Evolutionary conservation across 2,329 filamentous ascomycete genomes (phyloP).

Genomic region (Fusarium longipes): DNA sequence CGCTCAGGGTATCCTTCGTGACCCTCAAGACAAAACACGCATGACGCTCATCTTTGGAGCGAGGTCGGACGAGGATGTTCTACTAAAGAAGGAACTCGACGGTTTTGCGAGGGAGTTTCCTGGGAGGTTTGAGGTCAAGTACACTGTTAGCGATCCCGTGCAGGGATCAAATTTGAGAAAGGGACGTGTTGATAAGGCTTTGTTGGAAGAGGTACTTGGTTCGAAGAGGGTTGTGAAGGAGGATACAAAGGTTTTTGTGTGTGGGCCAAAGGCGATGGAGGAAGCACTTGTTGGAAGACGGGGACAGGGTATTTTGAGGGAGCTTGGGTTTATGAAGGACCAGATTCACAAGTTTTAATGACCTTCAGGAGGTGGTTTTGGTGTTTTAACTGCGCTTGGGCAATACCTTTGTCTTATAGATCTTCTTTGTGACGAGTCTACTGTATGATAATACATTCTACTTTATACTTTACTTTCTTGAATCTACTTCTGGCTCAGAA

Average conservation of each 20-base stretch:
- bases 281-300: conserved; percentile 62
- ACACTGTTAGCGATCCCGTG: conserved; percentile 64
- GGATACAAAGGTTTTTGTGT: conserved; percentile 72
- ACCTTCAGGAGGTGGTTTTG: fast-evolving
- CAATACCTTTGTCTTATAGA: not conserved
- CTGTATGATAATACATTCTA: no score
- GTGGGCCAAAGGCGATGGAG: conserved; percentile 76
- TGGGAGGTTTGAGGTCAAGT: conserved; percentile 66
- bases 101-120: conserved; percentile 63
- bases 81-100: conserved; percentile 67
- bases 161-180: conserved; percentile 58
- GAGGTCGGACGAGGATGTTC: conserved; percentile 71
- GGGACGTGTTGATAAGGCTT: conserved; percentile 67
- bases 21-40: conserved; percentile 70
- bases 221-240: conserved; percentile 49
- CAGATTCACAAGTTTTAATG: conserved; percentile 68
- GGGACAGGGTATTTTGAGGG: conserved; percentile 61
- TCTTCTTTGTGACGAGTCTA: not conserved
- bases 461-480: no score
- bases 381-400: not conserved
- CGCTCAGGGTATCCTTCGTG: conserved; percentile 68
- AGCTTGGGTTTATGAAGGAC: conserved; percentile 67
- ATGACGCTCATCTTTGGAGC: conserved; percentile 75
- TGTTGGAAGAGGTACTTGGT: conserved; percentile 62
- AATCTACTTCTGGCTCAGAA: no score